Conservation (phyloP, 805 yeast genomes). For the Starmerella khaoyaiensis region DNA sequence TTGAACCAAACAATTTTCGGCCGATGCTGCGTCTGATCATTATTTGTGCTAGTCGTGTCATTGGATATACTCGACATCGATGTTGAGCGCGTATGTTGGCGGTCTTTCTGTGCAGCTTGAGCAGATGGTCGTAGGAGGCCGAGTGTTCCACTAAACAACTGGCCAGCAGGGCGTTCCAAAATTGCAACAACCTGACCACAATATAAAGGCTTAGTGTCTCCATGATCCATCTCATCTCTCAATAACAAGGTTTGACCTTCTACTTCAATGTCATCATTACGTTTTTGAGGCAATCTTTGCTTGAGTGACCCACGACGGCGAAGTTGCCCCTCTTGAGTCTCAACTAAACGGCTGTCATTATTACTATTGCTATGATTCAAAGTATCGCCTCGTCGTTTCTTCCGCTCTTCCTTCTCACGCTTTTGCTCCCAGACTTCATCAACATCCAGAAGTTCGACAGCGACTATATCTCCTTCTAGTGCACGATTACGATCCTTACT, state of each 20-base stretch:
- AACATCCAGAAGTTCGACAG: constrained; percentile 83
- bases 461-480: constrained; percentile 90
- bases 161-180: constrained; percentile 94
- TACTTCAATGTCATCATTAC: constrained; percentile 95
- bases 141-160: constrained; percentile 83
- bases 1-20: constrained; percentile 99
- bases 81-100: constrained; percentile 29
- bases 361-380: not conserved
- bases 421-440: constrained; percentile 97
- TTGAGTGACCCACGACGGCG: constrained; percentile 81
- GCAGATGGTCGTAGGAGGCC: constrained; percentile 93
- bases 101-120: constrained; percentile 74
- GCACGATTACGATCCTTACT: constrained; percentile 97
- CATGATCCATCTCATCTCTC: constrained; percentile 66
- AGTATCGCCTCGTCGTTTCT: constrained; percentile 58
- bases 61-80: not conserved
- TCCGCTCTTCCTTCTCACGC: constrained; percentile 93
- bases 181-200: constrained; percentile 99
- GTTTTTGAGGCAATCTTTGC: constrained; percentile 93
- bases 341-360: constrained; percentile 7
- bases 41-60: constrained; percentile 7
- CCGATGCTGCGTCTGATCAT: constrained; percentile 16
- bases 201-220: constrained; percentile 81
- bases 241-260: constrained; percentile 89
- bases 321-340: constrained; percentile 25